Evolutionary conservation across 345 rosid genomes (phyloP), one percentile per base, ranked within the genome.

Genomic region (Salix dunnii): DNA sequence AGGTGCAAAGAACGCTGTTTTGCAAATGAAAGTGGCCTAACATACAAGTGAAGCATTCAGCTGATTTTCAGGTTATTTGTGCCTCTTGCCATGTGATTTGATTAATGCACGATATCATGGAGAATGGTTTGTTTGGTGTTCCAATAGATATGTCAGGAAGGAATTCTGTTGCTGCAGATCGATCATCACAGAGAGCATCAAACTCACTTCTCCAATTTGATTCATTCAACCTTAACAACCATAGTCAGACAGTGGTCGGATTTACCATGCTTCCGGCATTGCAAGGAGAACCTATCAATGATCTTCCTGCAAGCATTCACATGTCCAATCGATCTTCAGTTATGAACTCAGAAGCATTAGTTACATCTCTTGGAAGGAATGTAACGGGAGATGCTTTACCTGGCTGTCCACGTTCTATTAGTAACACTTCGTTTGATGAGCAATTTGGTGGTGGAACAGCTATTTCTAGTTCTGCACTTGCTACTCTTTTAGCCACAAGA

Each of bases 121-220:
- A 86, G 68, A 71, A 83, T 86, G 82, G 85, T 80, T 80, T 84
- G 85, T 87, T 83, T 40, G 70, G 78, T 79, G 81, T 82, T 82
- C 78, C 83, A 18, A 68, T 77, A 20, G 82, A 85, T 73, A 84
- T 78, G 80, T 71, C 77, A 2, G 65, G 77, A 81, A 87, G 78
- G 73, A 79, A 84, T 76, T 76, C 87, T 40, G 61, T 33, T 72
- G 53, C 82, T 40, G 61, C 78, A 38, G 87, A 83, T 68, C 84
- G 77, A 69, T 74, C 82, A 8, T 69, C 79, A 16, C 80, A 71
- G 60, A 68, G 74, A 6, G 42, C 66, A 40, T 68, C 71, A 13
- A 74, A 78, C 75, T 76, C 91, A 8, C 61, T 77, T 20, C 67
- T 66, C 14, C 84, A 85, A 35, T 77, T 78, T 12, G 80, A 72